Base-by-base conservation (phyloP, 352 stramenopile genomes). In the Phytophthora sp. region DNA sequence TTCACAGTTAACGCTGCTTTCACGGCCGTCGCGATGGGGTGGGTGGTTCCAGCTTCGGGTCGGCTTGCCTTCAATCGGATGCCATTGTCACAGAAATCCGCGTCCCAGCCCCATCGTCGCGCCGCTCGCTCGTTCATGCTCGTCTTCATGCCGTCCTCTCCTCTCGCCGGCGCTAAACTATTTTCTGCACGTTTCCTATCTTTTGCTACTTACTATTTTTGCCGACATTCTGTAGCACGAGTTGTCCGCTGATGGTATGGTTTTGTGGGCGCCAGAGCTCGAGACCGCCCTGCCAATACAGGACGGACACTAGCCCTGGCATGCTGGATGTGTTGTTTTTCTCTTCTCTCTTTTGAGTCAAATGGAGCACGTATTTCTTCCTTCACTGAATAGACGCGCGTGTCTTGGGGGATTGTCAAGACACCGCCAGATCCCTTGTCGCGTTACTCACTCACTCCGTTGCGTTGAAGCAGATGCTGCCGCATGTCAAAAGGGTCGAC, bases 171-270 rank as follows among this genome's bases (percentile, higher is more conserved):
- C 49, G 12, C 49, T 55, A 55, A 38, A 57, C 55, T 69, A 63
- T 59, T 69, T 66, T 66, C 58, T 65, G 29, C 26, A 51, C 18
- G 44, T 65, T 71, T 71, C 61, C 67, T 68, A 63, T 38, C 50
- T 63, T 56, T 66, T 73, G 39, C 63, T 69, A 70, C 46, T 63
- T 58, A 21, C 21, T 69, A 58, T 56, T 70, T 26, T 68, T 71
- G 42, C 56, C 50, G 59, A 76, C 64, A 57, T 71, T 70, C 69
- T 49, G 57, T 66, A 68, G 65, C 69, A 71, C 69, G 65, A 77
- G 56, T 62, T 63, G 62, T 65, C 53, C 44, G 59, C 46, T 73
- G 54, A 7, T 67, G 42, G 44, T 58, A 41, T 66, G 33, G 11
- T 21, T 46, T 65, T 52, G 20, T 61, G 36, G 44, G 45, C 30